Conservation (phyloP, 23 red algal species). For the Agarophyton chilense region DNA sequence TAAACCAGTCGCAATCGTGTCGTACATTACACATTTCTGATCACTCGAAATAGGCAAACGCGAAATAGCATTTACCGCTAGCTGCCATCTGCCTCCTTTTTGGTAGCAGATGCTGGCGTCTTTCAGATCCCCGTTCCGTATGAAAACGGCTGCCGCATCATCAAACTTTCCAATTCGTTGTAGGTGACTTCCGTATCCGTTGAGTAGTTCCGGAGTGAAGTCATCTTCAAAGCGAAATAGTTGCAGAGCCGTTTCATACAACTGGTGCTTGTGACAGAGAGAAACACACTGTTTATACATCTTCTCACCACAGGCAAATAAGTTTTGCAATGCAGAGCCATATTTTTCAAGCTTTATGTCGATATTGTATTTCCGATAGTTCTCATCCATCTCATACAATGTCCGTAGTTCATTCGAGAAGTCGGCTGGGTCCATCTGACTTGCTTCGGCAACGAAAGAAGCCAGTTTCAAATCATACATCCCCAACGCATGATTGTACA, state of each 20-base stretch:
- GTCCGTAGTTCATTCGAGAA: constrained; percentile 42
- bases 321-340: constrained; percentile 40
- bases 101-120: constrained; percentile 49
- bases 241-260: constrained; percentile 52
- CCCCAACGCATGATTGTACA: constrained; percentile 79
- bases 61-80: constrained; percentile 24
- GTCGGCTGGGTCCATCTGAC: constrained; percentile 74
- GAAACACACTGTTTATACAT: constrained; percentile 17
- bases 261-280: constrained; percentile 22
- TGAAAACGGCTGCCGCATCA: constrained; percentile 54
- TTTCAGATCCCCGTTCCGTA: constrained; percentile 34
- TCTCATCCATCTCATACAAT: constrained; percentile 47
- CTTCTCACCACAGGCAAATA: constrained; percentile 16
- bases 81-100: constrained; percentile 53
- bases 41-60: background rate
- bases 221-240: constrained; percentile 35
- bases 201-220: constrained; percentile 15
- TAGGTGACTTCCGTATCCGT: constrained; percentile 37
- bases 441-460: constrained; percentile 42
- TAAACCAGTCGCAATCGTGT: constrained; percentile 9
- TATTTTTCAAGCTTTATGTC: constrained; percentile 66
- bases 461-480: constrained; percentile 77
- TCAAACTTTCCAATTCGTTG: constrained; percentile 6
- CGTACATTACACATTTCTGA: background rate
- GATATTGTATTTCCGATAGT: constrained; percentile 64